Percentiles rank a stretch among this genome's conserved stretches.
Conservation (phyloP, 2,329 filamentous ascomycete species). For the Fusarium decemcellulare region DNA sequence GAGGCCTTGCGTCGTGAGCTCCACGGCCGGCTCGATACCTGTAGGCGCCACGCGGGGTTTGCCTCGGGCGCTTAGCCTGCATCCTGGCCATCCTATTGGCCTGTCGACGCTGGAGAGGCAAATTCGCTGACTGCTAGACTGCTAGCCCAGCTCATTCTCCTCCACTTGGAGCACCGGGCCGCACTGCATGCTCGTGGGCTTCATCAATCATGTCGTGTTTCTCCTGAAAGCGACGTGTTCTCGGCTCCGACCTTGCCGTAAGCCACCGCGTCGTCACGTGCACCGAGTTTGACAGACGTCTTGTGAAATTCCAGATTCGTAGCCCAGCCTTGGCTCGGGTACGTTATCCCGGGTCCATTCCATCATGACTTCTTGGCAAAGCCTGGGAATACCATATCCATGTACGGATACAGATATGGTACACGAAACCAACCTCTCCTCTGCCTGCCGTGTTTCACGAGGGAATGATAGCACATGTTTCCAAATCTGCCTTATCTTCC, state of each 20-base stretch:
- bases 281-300: not conserved
- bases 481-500: slow-evolving; percentile 1
- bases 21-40: slow-evolving; percentile 19
- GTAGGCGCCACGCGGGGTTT: slow-evolving; percentile 38
- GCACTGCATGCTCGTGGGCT: not conserved
- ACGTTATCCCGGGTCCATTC: slow-evolving; percentile 19
- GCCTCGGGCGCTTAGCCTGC: slow-evolving; percentile 28
- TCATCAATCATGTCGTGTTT: slow-evolving; percentile 1
- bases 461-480: slow-evolving; percentile 1
- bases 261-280: slow-evolving; percentile 23
- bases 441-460: not conserved
- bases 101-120: slow-evolving; percentile 13
- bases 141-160: slow-evolving; percentile 16
- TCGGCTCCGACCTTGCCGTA: not conserved
- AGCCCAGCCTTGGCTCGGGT: slow-evolving; percentile 6
- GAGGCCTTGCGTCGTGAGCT: slow-evolving; percentile 10
- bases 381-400: slow-evolving; percentile 1
- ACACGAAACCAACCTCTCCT: not conserved
- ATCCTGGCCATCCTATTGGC: slow-evolving; percentile 28
- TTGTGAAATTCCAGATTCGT: not conserved
- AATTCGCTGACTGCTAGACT: slow-evolving; percentile 10
- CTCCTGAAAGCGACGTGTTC: slow-evolving; percentile 1
- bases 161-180: slow-evolving; percentile 21
- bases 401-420: too few relatives aligned
- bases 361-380: slow-evolving; percentile 23